These are phyloP conservation scores for Tetracladium maxilliforme DNA, from an alignment of 2,329 filamentous ascomycete species.

Conservation along the genomic window DNA sequence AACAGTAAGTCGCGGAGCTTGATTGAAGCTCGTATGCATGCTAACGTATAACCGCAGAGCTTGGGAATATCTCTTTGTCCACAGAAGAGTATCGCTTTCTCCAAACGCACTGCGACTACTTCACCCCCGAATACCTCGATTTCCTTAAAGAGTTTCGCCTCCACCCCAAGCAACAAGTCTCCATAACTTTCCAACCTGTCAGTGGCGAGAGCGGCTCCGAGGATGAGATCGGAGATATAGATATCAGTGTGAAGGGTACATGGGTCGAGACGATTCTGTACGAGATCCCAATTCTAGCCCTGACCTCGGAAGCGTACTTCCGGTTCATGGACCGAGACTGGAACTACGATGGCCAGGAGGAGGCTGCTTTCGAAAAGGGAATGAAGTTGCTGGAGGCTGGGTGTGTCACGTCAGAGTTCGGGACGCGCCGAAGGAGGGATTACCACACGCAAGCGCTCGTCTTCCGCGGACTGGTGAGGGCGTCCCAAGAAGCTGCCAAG, in stretches of 20 bases:
- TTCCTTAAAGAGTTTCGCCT: slow-evolving; percentile 76
- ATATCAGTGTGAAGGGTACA: slow-evolving; percentile 62
- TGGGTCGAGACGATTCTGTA: slow-evolving; percentile 97
- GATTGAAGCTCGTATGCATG: slow-evolving; percentile 1
- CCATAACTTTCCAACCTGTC: slow-evolving; percentile 46
- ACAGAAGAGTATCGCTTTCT: slow-evolving; percentile 71
- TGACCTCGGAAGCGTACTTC: slow-evolving; percentile 95
- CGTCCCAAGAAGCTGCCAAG: slow-evolving; percentile 54
- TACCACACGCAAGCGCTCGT: slow-evolving; percentile 93
- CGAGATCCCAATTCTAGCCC: slow-evolving; percentile 83
- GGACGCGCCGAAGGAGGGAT: slow-evolving; percentile 74
- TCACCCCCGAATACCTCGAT: slow-evolving; percentile 61
- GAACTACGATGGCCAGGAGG: slow-evolving; percentile 75
- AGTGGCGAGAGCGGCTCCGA: slow-evolving; percentile 44
- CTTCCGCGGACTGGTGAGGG: slow-evolving; percentile 69
- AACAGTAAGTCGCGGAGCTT: slow-evolving; percentile 37
- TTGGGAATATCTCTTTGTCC: slow-evolving; percentile 68
- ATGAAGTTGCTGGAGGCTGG: slow-evolving; percentile 62
- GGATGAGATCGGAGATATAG: slow-evolving; percentile 57
- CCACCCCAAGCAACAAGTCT: slow-evolving; percentile 66
- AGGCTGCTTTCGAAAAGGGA: slow-evolving; percentile 74
- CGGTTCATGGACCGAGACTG: slow-evolving; percentile 91
- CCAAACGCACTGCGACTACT: slow-evolving; percentile 63
- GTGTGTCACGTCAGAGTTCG: slow-evolving; percentile 88
- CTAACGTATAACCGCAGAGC: slow-evolving; percentile 36